These are phyloP conservation scores for Phanerodontia chrysosporium DNA, from an alignment of 768 basidiomycete species.

Conservation along the genomic window DNA sequence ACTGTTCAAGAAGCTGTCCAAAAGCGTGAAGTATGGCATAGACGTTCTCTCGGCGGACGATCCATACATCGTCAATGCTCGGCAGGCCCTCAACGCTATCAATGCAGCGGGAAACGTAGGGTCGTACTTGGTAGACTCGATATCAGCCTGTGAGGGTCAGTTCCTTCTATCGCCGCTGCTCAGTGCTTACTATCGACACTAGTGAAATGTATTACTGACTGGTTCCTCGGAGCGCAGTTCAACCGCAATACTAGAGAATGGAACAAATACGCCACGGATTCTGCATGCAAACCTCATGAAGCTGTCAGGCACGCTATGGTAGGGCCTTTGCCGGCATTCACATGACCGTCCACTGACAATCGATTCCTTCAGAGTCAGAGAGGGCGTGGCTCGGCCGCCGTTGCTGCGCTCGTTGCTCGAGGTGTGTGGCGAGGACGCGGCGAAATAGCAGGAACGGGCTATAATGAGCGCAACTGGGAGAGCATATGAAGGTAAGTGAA, in stretches of 20 bases:
- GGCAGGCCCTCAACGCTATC: conserved; percentile 3
- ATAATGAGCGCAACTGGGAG: conserved; percentile 2
- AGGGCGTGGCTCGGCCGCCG: not conserved
- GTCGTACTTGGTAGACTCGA: conserved; percentile 9
- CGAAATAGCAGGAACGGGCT: not conserved
- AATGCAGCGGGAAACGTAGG: conserved; percentile 8
- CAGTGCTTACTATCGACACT: not conserved
- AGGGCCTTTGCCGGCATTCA: too few relatives aligned
- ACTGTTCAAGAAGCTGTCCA: conserved; percentile 8
- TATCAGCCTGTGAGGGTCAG: not conserved
- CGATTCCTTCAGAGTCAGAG: too few relatives aligned
- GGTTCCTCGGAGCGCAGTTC: conserved; percentile 18
- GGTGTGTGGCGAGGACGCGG: not conserved
- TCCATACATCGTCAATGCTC: conserved; percentile 7
- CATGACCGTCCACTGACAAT: too few relatives aligned
- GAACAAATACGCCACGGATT: not conserved
- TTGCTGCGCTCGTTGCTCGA: not conserved
- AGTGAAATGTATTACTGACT: conserved; percentile 10
- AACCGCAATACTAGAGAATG: conserved; percentile 15
- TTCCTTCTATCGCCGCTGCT: not conserved
- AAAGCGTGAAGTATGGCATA: conserved; percentile 15
- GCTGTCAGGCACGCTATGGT: conserved; percentile 4
- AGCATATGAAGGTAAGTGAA: conserved; percentile 7
- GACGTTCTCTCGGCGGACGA: conserved; percentile 14
- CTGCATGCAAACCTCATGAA: not conserved